Conservation (phyloP, 257 asterid species). For the Coffea canephora region DNA sequence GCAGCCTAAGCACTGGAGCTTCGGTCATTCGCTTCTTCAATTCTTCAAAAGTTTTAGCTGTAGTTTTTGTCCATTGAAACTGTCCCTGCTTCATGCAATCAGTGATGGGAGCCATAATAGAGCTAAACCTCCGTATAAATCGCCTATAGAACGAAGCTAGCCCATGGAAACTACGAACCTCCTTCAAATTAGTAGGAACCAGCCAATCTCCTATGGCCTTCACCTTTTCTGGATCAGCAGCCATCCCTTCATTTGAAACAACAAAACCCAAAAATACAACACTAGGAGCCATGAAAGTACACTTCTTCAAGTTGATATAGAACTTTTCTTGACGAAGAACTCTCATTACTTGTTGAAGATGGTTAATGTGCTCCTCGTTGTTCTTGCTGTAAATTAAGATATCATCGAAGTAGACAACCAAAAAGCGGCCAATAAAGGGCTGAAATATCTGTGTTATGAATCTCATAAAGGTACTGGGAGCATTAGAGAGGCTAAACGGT, state of each 20-base stretch:
- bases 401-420: neutral
- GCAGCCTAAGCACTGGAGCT: neutral
- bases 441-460: neutral
- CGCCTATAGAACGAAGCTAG: neutral
- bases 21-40: neutral
- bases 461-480: neutral
- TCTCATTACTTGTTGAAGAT: neutral
- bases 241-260: neutral
- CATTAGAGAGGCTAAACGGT: neutral
- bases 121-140: neutral
- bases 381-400: neutral
- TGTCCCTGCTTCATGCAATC: neutral
- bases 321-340: neutral
- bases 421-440: neutral
- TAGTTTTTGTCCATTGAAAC: neutral
- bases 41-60: neutral
- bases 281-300: neutral
- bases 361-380: neutral
- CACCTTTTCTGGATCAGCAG: neutral
- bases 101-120: neutral
- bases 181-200: neutral
- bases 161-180: neutral
- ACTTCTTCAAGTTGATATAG: no score
- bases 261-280: neutral
- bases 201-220: neutral